phyloP scores from a whole-genome alignment of 2,329 filamentous ascomycete genomes.

The Tolypocladium guangdongense region DNA sequence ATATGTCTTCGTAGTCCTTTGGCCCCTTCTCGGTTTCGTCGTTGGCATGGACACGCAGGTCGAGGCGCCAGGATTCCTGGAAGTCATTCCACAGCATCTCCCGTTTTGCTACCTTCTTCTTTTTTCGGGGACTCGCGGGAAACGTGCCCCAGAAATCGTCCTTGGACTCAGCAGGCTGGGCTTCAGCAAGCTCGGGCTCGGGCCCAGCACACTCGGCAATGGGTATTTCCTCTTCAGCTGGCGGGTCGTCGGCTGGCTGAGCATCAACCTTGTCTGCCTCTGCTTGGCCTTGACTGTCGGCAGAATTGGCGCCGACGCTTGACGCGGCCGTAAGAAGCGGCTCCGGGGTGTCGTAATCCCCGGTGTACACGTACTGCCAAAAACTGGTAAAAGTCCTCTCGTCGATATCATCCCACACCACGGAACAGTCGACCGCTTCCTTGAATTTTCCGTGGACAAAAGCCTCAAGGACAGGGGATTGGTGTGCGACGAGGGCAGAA shows the following conservation, averaged over 20 bases:
- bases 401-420: not conserved
- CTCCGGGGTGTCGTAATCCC: not conserved
- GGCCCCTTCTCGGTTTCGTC: not conserved
- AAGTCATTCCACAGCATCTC: not conserved
- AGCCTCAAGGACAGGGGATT: not conserved
- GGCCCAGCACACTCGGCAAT: too few relatives aligned
- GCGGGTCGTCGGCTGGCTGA: not conserved
- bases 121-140: too few relatives aligned
- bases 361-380: not conserved
- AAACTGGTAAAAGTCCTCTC: not conserved
- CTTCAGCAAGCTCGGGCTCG: too few relatives aligned
- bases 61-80: not conserved
- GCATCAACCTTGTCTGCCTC: not conserved
- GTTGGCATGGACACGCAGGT: not conserved
- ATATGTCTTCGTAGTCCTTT: not conserved
- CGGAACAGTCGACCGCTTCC: not conserved
- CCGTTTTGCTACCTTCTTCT: not conserved
- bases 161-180: too few relatives aligned
- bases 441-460: not conserved
- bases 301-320: not conserved
- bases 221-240: too few relatives aligned
- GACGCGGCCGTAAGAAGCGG: not conserved
- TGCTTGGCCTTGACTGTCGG: not conserved
- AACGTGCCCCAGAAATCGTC: too few relatives aligned
- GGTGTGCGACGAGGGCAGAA: not conserved